Base-by-base conservation (phyloP, 192 early-diverging fungal genomes). In the Mortierella claussenii region DNA sequence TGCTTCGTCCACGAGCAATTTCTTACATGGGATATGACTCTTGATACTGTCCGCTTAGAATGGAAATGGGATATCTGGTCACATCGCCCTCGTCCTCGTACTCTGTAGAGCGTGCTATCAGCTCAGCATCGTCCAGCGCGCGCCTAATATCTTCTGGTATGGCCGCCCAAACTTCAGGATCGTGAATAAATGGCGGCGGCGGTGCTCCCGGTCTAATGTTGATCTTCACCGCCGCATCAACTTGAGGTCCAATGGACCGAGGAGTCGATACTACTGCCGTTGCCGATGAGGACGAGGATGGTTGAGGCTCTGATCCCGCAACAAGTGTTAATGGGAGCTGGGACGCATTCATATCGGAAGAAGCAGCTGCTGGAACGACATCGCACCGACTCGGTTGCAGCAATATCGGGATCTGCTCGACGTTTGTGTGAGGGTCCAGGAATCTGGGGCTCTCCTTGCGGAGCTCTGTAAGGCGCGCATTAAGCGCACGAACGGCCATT, bases 401-500 rank as follows among this genome's bases (percentile, higher is more conserved):
- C 6, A 66, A 62, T n/a, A 30, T 33, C n/a, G 85, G 85, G 0
- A 86, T 50, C 58, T 88, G 88, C 44, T 86, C 76, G 13, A 82
- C 75, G 23, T 87, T 82, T 11, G 86, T 86, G 37, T 89, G 88
- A 9, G 83, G 79, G 40, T 89, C 88, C 68, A 81, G 80, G 52
- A 85, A 89, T 30, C 51, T 80, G 3, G 79, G 66, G 50, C 82
- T 85, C 13, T 78, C 78, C 18, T 57, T 62, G 2, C 88, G 74
- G 28, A 80, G 60, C 30, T 63, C 67, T 10, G 66, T 80, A 20
- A 89, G 58, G 33, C 81, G 63, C 23, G 79, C 55, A 79, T 89
- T 89, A 50, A 84, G 79, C 28, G 81, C 80, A 49, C 82, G 69
- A 5, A 81, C 78, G 15, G 83, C 71, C 34, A 84, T 68, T 2